Percentiles rank a stretch among this genome's conserved stretches.
Conservation (phyloP, 495 filamentous ascomycete species). For the Amphirosellinia nigrospora region DNA sequence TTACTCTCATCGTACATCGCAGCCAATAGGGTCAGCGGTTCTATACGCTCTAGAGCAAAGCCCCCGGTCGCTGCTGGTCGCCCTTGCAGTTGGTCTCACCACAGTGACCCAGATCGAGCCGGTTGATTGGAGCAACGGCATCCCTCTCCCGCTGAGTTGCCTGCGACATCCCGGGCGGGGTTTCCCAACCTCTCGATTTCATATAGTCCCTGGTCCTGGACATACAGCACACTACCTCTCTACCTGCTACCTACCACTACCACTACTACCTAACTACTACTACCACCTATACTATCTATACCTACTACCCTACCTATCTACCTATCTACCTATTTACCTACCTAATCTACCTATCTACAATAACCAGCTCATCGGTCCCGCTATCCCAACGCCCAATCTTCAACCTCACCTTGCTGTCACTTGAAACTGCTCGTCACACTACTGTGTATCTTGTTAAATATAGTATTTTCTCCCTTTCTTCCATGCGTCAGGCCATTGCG, state of each 20-base stretch:
- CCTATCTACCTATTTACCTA: background rate
- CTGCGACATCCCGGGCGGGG: slow-evolving; percentile 31
- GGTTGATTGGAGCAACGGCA: slow-evolving; percentile 22
- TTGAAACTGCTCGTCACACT: slow-evolving; percentile 21
- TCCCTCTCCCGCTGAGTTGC: slow-evolving; percentile 23
- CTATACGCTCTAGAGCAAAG: slow-evolving; percentile 11
- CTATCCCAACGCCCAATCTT: slow-evolving; percentile 24
- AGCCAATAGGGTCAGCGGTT: slow-evolving; percentile 13
- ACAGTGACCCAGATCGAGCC: slow-evolving; percentile 22
- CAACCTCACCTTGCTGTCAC: slow-evolving; percentile 9
- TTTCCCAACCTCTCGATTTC: slow-evolving; percentile 55
- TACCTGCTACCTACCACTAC: too few species aligned
- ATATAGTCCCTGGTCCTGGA: slow-evolving; percentile 5
- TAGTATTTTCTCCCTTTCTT: background rate
- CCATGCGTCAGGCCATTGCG: background rate
- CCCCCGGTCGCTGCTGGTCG: slow-evolving; percentile 17
- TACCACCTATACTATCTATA: too few species aligned
- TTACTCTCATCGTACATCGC: background rate
- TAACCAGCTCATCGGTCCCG: slow-evolving; percentile 6
- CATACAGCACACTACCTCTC: too few species aligned
- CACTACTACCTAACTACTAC: too few species aligned
- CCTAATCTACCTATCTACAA: background rate
- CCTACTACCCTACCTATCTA: background rate
- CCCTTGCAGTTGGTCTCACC: slow-evolving; percentile 29
- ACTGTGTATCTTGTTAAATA: background rate